Evolutionary conservation across 495 filamentous ascomycete genomes (phyloP).

Genomic region (Schizothecium vesticola): DNA sequence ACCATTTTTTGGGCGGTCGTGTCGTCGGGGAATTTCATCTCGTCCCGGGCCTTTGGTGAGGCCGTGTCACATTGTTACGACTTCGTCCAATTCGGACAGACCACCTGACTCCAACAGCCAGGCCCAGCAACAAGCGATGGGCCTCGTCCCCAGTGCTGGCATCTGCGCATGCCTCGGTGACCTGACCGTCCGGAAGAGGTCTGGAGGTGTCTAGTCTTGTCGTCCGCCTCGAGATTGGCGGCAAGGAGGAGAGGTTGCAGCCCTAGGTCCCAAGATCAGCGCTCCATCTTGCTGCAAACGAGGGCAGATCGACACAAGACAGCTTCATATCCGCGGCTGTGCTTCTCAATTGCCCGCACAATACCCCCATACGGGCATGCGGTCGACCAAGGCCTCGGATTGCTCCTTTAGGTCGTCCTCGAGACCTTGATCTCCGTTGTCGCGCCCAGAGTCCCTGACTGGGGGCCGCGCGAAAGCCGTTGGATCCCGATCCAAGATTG

Average conservation of each 20-base stretch:
- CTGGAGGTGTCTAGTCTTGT: background rate
- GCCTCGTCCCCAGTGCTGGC: background rate
- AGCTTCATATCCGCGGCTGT: constrained; percentile 2
- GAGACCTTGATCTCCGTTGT: background rate
- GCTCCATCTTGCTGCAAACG: constrained; percentile 3
- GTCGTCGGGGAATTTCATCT: constrained; percentile 8
- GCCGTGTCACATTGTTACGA: background rate
- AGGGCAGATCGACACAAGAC: constrained; percentile 6
- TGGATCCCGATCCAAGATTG: background rate
- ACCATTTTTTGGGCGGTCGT: constrained; percentile 4
- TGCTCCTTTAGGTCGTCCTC: background rate
- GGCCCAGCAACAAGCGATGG: background rate
- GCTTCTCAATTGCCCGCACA: constrained; percentile 12
- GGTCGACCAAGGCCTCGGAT: background rate
- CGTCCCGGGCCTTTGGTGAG: background rate
- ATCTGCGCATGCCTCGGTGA: background rate
- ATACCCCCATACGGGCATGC: background rate
- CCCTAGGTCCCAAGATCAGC: constrained; percentile 5
- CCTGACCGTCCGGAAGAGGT: background rate
- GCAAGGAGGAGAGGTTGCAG: background rate
- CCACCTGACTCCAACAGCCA: background rate
- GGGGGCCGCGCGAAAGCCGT: background rate
- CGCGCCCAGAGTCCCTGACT: background rate
- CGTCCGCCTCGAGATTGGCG: background rate
- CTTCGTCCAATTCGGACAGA: background rate